Evolutionary conservation across 2,329 filamentous ascomycete genomes (phyloP).

Genomic region (Colletotrichum zoysiae): DNA sequence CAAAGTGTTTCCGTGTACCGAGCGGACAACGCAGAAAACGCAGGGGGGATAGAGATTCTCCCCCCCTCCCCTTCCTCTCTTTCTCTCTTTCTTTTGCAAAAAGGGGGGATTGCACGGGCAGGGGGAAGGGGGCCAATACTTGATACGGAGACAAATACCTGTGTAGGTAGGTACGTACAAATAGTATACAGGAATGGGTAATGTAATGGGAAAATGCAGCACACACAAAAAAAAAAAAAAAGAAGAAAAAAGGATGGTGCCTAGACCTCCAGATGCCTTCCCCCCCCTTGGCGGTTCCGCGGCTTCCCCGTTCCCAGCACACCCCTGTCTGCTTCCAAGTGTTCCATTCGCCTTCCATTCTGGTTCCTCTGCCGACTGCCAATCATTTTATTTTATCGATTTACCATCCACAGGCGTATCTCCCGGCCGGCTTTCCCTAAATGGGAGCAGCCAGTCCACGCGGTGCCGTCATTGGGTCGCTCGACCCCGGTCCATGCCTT

Average conservation of each 20-base stretch:
- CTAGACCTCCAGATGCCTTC: constrained; percentile 14
- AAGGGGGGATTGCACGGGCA: not conserved
- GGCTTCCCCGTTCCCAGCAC: not conserved
- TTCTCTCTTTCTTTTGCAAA: no score
- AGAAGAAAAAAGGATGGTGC: constrained; percentile 3
- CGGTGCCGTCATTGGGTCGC: constrained; percentile 20
- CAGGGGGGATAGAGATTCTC: not conserved
- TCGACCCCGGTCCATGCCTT: constrained; percentile 29
- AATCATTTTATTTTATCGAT: no score
- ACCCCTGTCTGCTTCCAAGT: constrained; percentile 12
- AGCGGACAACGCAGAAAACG: not conserved
- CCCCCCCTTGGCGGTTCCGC: not conserved
- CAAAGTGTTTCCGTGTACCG: constrained; percentile 2
- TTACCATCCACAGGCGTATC: not conserved
- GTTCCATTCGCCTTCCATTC: constrained; percentile 35
- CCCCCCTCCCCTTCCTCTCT: no score
- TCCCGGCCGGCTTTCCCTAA: constrained; percentile 10
- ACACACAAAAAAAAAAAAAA: not conserved
- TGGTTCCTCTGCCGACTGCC: not conserved
- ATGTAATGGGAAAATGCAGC: not conserved
- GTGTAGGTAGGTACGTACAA: no score
- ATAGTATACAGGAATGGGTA: not conserved
- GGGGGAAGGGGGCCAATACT: no score
- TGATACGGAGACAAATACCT: no score
- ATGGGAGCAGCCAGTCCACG: not conserved